Evolutionary conservation across 768 basidiomycete species (phyloP).

Genomic region (Mycena belliarum): DNA sequence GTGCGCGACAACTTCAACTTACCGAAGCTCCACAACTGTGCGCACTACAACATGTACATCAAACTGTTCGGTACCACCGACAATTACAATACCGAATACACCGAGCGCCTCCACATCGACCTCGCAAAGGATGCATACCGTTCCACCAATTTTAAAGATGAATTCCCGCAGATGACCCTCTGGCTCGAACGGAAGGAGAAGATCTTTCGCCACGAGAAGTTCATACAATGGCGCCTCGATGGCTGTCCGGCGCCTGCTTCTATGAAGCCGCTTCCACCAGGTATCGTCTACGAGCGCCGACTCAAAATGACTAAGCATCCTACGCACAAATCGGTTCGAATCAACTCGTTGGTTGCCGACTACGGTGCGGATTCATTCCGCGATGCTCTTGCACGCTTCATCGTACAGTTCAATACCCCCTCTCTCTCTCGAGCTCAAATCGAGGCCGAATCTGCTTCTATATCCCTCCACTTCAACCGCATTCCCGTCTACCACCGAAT

Average conservation of each 20-base stretch:
- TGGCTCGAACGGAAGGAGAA: neutral
- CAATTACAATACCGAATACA: neutral
- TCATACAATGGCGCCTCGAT: neutral
- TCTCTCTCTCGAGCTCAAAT: neutral
- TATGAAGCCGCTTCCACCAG: neutral
- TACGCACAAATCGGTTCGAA: neutral
- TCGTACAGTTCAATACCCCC: neutral
- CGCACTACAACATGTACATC: neutral
- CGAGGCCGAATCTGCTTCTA: neutral
- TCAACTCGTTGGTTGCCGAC: neutral
- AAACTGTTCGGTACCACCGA: neutral
- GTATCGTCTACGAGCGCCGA: neutral
- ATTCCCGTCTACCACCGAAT: neutral
- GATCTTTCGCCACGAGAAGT: neutral
- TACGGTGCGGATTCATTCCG: neutral
- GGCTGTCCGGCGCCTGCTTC: neutral
- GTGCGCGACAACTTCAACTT: neutral
- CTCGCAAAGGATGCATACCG: neutral
- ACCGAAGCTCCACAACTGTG: neutral
- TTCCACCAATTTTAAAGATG: neutral
- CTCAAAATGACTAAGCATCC: neutral
- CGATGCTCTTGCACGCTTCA: neutral
- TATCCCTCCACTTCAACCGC: neutral
- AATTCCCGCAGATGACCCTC: neutral
- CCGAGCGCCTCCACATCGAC: neutral